Evolutionary conservation across 148 eudicot species (phyloP).

Genomic region (Dysphania ambrosioides): DNA sequence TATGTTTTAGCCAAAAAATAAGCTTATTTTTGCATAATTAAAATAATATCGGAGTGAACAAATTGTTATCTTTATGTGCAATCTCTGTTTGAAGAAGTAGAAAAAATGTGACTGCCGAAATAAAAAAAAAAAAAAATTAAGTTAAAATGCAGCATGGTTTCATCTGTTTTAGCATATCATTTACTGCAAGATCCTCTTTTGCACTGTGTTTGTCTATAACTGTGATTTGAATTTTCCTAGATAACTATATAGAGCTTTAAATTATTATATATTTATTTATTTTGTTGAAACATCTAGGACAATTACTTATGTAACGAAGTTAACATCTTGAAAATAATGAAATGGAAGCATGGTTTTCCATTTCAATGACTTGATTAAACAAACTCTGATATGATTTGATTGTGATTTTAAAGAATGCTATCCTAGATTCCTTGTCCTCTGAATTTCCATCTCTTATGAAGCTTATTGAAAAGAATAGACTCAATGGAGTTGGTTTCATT

Average conservation of each 20-base stretch:
- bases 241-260: neutral
- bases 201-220: neutral
- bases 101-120: neutral
- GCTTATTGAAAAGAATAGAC: neutral
- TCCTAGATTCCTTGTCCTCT: neutral
- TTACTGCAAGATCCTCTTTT: neutral
- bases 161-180: neutral
- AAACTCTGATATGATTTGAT: neutral
- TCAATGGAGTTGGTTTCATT: neutral
- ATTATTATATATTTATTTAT: neutral
- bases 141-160: neutral
- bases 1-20: neutral
- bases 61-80: neutral
- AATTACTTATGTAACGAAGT: neutral
- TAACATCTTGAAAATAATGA: neutral
- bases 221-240: neutral
- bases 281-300: neutral
- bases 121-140: too few relatives aligned
- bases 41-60: neutral
- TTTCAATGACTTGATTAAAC: neutral
- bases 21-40: too few relatives aligned
- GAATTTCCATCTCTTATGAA: neutral
- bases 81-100: neutral
- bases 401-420: neutral
- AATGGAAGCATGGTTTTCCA: neutral